A percentile compares a stretch with the other conserved stretches of the same genome.
Conservation (phyloP, 2,329 filamentous ascomycete genomes). For the Didymella pinodella region DNA sequence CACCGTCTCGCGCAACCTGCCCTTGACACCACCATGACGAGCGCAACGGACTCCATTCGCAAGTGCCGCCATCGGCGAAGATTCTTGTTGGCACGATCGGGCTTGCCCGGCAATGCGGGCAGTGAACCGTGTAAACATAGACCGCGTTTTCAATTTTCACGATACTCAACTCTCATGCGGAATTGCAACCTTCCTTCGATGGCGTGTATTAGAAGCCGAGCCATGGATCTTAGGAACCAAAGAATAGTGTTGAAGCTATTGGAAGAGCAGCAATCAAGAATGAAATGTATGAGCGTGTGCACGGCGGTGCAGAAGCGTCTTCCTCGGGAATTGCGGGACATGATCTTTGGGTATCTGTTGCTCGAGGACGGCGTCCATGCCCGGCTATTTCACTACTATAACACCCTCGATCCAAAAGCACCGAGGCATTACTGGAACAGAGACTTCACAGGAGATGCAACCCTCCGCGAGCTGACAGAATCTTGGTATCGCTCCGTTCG, state of each 20-base stretch:
- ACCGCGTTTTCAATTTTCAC: constrained; percentile 5
- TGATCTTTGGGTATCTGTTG: constrained; percentile 19
- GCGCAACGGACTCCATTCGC: constrained; percentile 1
- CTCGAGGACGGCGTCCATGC: constrained; percentile 19
- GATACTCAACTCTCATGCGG: constrained; percentile 8
- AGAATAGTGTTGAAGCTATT: not conserved
- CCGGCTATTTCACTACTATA: constrained; percentile 17
- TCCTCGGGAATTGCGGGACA: constrained; percentile 24
- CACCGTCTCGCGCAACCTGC: constrained; percentile 22
- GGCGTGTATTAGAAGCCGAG: not conserved
- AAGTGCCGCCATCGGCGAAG: constrained; percentile 16
- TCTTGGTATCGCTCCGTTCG: constrained; percentile 17
- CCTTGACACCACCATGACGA: constrained; percentile 19
- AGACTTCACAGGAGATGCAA: constrained; percentile 16
- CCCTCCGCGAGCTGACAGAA: constrained; percentile 18
- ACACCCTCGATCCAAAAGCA: constrained; percentile 20
- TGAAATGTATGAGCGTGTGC: constrained; percentile 11
- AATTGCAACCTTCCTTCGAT: constrained; percentile 4
- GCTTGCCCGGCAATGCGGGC: constrained; percentile 4
- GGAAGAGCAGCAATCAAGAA: constrained; percentile 7
- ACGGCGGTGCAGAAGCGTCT: constrained; percentile 12
- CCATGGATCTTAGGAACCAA: not conserved
- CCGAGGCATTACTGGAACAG: constrained; percentile 21
- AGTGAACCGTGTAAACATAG: constrained; percentile 1
- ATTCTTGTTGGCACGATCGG: constrained; percentile 13